Base-by-base conservation (phyloP, 371 early-diverging fungal species). In the Cokeromyces recurvatus region DNA sequence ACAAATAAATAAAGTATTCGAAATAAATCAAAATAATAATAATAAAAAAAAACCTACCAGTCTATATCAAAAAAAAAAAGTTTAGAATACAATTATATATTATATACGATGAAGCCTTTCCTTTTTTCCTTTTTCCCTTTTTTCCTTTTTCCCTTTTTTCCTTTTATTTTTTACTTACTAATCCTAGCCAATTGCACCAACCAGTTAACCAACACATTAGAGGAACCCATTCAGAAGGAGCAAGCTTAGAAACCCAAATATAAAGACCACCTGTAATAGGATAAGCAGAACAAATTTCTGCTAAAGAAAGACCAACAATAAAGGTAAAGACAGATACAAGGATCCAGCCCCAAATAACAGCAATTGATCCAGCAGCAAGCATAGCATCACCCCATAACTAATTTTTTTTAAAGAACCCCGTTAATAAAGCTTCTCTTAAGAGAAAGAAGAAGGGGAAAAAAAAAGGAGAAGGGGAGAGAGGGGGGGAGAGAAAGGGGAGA, bases 251-350 rank as follows among this genome's bases (percentile, higher is more conserved):
- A 3, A 84, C 76, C 81, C 82, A 85, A 54, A 78, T 80, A 32
- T 68, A 72, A 6, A 68, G 52, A 24, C 71, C 71, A 22, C 88
- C 88, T 15, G 83, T 78, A 17, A 85, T 79, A 8, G 88, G 85
- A 60, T 73, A 85, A 1, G 88, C 79, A 3, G 82, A 82, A 57
- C 85, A 85, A 38, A 87, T 87, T 64, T 87, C 88, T 24, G 88
- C 88, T 53, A 87, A 59, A 4, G 84, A 78, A 20, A 86, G 64
- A 20, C 80, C 88, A 23, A 86, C 74, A 48, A 69, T 64, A 65
- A 85, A 68, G 2, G 84, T 81, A 44, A 84, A 82, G 32, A 77
- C 41, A 16, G 80, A 76, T 8, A 83, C 84, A 19, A 82, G 44
- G 24, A 85, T 43, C 82, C 84, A 87, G 25, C 85, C 85, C 84